phyloP scores from a whole-genome alignment of 2,329 filamentous ascomycete genomes.

The Cladosporium halotolerans region DNA sequence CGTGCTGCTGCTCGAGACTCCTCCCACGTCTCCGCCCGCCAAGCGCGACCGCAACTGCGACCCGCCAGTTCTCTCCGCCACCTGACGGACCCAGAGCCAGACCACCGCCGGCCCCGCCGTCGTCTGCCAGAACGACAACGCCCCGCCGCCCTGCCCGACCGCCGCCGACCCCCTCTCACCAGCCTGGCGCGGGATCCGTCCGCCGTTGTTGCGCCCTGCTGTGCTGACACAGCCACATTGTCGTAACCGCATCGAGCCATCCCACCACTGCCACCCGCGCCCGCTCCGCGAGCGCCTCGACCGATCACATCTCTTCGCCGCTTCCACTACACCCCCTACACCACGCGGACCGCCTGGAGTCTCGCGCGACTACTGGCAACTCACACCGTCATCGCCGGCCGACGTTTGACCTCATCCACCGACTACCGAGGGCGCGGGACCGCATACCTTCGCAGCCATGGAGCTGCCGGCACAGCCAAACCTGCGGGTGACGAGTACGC shows the following conservation, averaged over 20 bases:
- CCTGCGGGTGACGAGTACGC: constrained; percentile 84
- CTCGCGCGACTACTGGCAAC: not conserved
- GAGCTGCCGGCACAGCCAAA: constrained; percentile 59
- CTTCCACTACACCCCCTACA: not conserved
- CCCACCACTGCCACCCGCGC: not conserved
- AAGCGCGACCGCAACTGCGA: no score
- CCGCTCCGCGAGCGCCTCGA: constrained; percentile 3
- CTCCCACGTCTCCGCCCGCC: no score
- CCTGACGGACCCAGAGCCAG: no score
- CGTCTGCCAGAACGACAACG: no score
- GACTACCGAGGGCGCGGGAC: not conserved
- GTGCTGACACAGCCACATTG: constrained; percentile 4
- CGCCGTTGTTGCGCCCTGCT: constrained; percentile 1
- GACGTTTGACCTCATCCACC: not conserved
- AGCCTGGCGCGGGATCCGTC: not conserved
- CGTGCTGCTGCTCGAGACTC: no score
- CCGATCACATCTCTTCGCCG: not conserved
- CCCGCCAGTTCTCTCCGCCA: no score
- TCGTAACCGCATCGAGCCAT: constrained; percentile 1
- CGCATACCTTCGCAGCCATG: constrained; percentile 27
- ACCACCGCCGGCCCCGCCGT: no score
- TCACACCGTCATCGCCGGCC: not conserved
- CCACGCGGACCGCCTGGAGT: constrained; percentile 1
- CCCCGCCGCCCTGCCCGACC: not conserved
- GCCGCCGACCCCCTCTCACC: not conserved